phyloP scores from a whole-genome alignment of 345 rosid genomes.

The Gossypium arboreum region DNA sequence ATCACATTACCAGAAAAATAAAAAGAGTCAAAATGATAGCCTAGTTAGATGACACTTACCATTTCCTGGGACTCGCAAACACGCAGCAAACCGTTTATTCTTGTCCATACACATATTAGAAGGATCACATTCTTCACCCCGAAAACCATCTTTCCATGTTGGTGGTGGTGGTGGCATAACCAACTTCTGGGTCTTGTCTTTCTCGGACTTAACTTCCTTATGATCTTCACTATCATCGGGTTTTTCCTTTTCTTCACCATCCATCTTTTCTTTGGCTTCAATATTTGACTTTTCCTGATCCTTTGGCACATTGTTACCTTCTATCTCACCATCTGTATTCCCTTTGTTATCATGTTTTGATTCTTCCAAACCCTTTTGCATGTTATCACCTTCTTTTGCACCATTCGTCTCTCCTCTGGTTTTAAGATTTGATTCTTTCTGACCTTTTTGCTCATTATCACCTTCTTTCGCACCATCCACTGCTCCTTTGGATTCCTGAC shows the following conservation, averaged over 20 bases:
- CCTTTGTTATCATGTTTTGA: neutral
- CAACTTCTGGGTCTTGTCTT: slow-evolving; percentile 11
- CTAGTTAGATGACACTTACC: slow-evolving; percentile 31
- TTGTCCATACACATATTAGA: slow-evolving; percentile 57
- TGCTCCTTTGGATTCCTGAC: neutral
- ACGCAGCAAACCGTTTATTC: slow-evolving; percentile 56
- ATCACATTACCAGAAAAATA: neutral
- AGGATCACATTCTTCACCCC: slow-evolving; percentile 60
- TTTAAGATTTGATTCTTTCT: neutral
- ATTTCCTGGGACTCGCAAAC: slow-evolving; percentile 76
- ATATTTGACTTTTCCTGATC: neutral
- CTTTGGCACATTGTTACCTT: neutral
- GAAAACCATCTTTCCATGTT: slow-evolving; percentile 33
- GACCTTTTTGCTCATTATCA: neutral
- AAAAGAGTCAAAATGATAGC: neutral
- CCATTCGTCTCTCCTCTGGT: neutral
- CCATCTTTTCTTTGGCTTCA: slow-evolving; percentile 8
- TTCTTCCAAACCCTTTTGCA: neutral
- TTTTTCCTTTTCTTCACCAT: slow-evolving; percentile 16
- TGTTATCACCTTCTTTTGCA: neutral
- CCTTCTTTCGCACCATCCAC: slow-evolving; percentile 15
- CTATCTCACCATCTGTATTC: neutral
- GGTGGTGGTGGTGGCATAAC: neutral
- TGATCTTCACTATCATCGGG: slow-evolving; percentile 4
- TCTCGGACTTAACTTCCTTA: slow-evolving; percentile 17